Evolutionary conservation across 2,329 filamentous ascomycete genomes (phyloP).

Genomic region (Pseudogymnoascus sp.): DNA sequence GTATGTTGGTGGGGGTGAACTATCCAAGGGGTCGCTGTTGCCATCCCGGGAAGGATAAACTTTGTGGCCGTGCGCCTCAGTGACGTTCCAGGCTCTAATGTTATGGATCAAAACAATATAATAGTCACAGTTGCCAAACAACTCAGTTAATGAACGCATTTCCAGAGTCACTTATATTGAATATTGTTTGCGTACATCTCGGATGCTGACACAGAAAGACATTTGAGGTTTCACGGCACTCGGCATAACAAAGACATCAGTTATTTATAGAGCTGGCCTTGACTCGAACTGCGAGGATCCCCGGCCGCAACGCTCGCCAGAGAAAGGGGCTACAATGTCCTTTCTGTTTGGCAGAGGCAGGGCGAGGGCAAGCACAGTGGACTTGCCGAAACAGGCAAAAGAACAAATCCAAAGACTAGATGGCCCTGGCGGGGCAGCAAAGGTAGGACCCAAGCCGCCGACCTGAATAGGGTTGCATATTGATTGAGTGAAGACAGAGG

Average conservation of each 20-base stretch:
- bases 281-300: not conserved
- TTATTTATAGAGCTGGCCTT: constrained; percentile 7
- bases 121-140: not conserved
- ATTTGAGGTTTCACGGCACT: not conserved
- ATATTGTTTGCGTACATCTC: not conserved
- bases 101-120: constrained; percentile 7
- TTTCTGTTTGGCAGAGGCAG: constrained; percentile 61
- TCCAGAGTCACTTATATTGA: not conserved
- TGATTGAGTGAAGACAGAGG: constrained; percentile 59
- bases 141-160: constrained; percentile 1
- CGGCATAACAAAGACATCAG: constrained; percentile 1
- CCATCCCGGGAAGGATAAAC: constrained; percentile 6
- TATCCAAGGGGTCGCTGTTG: constrained; percentile 2
- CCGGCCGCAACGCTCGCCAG: not conserved
- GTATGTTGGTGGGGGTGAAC: not conserved
- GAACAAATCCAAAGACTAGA: constrained; percentile 56
- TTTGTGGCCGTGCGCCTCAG: constrained; percentile 3
- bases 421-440: constrained; percentile 47
- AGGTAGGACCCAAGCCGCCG: constrained; percentile 36
- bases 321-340: constrained; percentile 44
- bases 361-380: constrained; percentile 54
- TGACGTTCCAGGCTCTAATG: constrained; percentile 7
- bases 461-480: constrained; percentile 4
- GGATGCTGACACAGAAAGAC: not conserved
- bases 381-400: constrained; percentile 45